A percentile compares a stretch with the other conserved stretches of the same genome.
Conservation (phyloP, 768 basidiomycete genomes). For the Pleurotus salmoneostramineus region DNA sequence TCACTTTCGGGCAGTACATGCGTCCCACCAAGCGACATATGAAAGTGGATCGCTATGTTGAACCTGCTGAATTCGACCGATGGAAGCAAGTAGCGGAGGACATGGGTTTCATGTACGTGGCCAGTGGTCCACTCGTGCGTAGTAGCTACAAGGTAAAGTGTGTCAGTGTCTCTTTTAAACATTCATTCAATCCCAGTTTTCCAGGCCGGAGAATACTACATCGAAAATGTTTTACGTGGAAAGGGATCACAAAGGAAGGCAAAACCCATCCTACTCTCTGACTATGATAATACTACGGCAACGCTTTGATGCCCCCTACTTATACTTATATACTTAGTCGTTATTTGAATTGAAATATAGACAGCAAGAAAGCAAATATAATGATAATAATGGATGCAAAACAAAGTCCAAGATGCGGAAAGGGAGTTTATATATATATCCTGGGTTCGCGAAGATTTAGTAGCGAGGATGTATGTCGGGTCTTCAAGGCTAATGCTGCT, state of each 20-base stretch:
- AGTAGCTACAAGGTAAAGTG: constrained; percentile 92
- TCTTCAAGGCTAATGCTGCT: constrained; percentile 1
- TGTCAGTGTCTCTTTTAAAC: neutral
- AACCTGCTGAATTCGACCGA: constrained; percentile 86
- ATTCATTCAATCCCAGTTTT: constrained; percentile 5
- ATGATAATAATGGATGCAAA: neutral
- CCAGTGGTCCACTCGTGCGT: constrained; percentile 92
- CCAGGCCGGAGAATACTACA: constrained; percentile 94
- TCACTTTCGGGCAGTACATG: constrained; percentile 99
- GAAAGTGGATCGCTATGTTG: constrained; percentile 97
- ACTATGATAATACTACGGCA: constrained; percentile 1
- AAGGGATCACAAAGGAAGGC: constrained; percentile 44
- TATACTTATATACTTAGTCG: neutral
- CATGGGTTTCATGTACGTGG: constrained; percentile 96
- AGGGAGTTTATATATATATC: no score
- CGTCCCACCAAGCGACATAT: constrained; percentile 98
- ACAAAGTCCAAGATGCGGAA: no score
- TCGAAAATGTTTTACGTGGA: constrained; percentile 81
- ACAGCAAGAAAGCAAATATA: neutral
- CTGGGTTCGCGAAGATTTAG: no score
- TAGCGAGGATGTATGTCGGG: neutral
- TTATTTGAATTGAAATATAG: no score
- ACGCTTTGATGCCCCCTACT: neutral
- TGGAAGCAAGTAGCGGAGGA: constrained; percentile 91
- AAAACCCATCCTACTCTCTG: constrained; percentile 21